phyloP scores from a whole-genome alignment of 1,284 basidiomycete species.

The Sporisorium graminicola region DNA sequence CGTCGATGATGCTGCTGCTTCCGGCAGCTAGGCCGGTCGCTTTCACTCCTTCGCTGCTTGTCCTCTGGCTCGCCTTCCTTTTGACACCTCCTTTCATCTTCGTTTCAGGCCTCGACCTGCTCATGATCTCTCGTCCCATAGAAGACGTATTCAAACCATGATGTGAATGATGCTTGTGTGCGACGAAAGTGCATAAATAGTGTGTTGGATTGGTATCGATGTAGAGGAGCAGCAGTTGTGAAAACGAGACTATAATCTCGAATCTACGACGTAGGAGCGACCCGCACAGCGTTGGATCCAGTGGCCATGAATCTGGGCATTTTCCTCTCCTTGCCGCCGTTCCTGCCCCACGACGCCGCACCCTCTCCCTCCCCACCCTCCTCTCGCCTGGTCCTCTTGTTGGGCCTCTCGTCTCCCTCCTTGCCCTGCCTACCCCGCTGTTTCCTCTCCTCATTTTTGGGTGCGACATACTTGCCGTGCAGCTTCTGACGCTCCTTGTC shows the following conservation, averaged over 20 bases:
- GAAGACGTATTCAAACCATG: background rate
- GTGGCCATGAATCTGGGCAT: slow-evolving; percentile 55
- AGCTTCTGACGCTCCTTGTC: slow-evolving; percentile 65
- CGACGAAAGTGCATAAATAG: background rate
- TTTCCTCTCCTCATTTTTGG: slow-evolving; percentile 59
- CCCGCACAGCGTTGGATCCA: slow-evolving; percentile 51
- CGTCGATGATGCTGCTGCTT: slow-evolving; percentile 28
- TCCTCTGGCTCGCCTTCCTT: background rate
- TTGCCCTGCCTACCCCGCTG: slow-evolving; percentile 18
- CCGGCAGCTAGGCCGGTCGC: background rate
- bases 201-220: slow-evolving; percentile 23
- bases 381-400: slow-evolving; percentile 15
- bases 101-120: too few relatives aligned
- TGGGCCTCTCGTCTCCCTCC: slow-evolving; percentile 12
- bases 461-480: slow-evolving; percentile 65
- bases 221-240: background rate
- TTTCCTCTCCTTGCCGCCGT: slow-evolving; percentile 23
- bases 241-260: background rate
- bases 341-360: slow-evolving; percentile 28
- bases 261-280: slow-evolving; percentile 43
- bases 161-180: background rate
- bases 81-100: too few relatives aligned
- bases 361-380: slow-evolving; percentile 5
- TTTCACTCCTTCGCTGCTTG: background rate
- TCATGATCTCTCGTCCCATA: slow-evolving; percentile 6